Base-by-base conservation (phyloP, 2,329 filamentous ascomycete genomes). In the Cyanodermella asteris region DNA sequence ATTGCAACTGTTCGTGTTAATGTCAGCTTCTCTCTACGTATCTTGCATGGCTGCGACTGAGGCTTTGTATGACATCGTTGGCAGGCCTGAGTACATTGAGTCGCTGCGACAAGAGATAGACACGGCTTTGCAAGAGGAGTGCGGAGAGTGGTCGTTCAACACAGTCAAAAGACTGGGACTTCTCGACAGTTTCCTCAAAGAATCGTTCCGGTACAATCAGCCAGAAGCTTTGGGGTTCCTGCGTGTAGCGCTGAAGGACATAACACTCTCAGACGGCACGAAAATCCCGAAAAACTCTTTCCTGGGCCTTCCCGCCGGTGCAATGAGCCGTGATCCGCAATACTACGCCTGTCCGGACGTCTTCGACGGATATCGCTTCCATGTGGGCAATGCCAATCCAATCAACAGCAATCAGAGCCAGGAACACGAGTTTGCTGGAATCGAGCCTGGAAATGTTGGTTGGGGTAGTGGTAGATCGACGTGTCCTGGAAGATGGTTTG, bases 401-500 rank as follows among this genome's bases (percentile, higher is more conserved):
- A n/a, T n/a, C n/a, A n/a, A n/a, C n/a, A n/a, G n/a, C n/a, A n/a
- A n/a, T n/a, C n/a, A n/a, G n/a, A n/a, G n/a, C n/a, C n/a, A n/a
- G n/a, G n/a, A n/a, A n/a, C n/a, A n/a, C n/a, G n/a, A n/a, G n/a
- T n/a, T n/a, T n/a, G n/a, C n/a, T n/a, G n/a, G n/a, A n/a, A n/a
- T n/a, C n/a, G n/a, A n/a, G n/a, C n/a, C n/a, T n/a, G n/a, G n/a
- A n/a, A n/a, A n/a, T n/a, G n/a, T n/a, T n/a, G n/a, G n/a, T 0
- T 46, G 44, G 29, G 41, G 43, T 9, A 30, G 36, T 16, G 45
- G 45, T 9, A 32, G 35, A 16, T 39, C 46, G 24, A 39, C 38
- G 7, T 45, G 46, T 25, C 44, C 45, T 7, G 45, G 46, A 3
- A 33, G 44, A 8, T 47, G 47, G 29, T 42, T 49, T 19, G 45